Evolutionary conservation across 2,329 filamentous ascomycete species (phyloP).

Genomic region (Pseudocercospora fuligena): DNA sequence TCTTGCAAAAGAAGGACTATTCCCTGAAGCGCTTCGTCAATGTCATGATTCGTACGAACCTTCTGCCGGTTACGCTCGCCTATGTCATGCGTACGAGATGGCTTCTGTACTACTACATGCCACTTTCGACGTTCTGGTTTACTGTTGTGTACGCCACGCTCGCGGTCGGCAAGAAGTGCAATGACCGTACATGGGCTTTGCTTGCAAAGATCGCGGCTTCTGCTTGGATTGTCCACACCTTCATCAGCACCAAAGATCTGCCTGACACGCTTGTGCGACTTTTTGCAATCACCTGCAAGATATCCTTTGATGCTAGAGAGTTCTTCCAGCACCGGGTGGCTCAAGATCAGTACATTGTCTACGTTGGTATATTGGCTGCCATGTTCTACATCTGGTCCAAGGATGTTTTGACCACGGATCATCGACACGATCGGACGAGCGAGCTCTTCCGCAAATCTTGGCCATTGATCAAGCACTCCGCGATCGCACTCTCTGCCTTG

Average conservation of each 20-base stretch:
- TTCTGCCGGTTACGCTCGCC: conserved; percentile 58
- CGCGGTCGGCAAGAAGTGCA: conserved; percentile 47
- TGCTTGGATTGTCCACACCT: conserved; percentile 46
- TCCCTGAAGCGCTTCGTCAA: conserved; percentile 58
- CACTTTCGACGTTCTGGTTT: conserved; percentile 67
- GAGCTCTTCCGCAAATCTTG: conserved; percentile 27
- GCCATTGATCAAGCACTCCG: conserved; percentile 26
- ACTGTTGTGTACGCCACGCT: conserved; percentile 61
- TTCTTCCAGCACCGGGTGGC: conserved; percentile 56
- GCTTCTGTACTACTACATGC: conserved; percentile 63
- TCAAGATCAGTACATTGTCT: conserved; percentile 62
- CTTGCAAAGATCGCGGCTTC: conserved; percentile 56
- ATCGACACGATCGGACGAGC: conserved; percentile 10
- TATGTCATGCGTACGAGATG: conserved; percentile 63
- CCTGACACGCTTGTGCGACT: conserved; percentile 50
- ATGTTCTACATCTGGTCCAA: conserved; percentile 45
- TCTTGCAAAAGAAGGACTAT: conserved; percentile 62
- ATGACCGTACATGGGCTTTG: conserved; percentile 51
- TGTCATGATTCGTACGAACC: conserved; percentile 63
- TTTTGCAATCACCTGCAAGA: conserved; percentile 50
- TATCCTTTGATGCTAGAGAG: conserved; percentile 56
- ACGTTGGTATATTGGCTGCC: conserved; percentile 60
- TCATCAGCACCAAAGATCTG: conserved; percentile 47
- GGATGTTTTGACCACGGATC: conserved; percentile 22
- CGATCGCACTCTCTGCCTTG: conserved; percentile 12